These are phyloP conservation scores for Arthroderma sp. DNA, from an alignment of 2,329 filamentous ascomycete genomes.

Conservation along the genomic window DNA sequence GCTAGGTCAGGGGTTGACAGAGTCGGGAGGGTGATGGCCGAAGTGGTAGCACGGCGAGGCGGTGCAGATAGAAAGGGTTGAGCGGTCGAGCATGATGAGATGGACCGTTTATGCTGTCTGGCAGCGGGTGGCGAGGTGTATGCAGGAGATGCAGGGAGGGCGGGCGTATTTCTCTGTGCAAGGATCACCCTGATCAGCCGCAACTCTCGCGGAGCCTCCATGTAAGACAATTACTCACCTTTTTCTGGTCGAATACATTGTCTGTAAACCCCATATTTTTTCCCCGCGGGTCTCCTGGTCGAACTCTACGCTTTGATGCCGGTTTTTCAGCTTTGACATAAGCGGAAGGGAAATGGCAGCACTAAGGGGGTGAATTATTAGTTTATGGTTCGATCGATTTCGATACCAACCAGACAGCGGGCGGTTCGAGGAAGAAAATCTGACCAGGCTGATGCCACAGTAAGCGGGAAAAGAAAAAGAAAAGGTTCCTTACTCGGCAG, in stretches of 20 bases:
- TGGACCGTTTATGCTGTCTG: slow-evolving; percentile 11
- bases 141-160: slow-evolving; percentile 5
- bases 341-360: slow-evolving; percentile 25
- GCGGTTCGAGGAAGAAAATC: not conserved
- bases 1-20: slow-evolving; percentile 6
- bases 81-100: slow-evolving; percentile 3
- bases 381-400: slow-evolving; percentile 1
- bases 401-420: not conserved
- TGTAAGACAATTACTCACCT: slow-evolving; percentile 15
- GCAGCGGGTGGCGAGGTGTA: slow-evolving; percentile 4
- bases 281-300: slow-evolving; percentile 24
- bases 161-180: slow-evolving; percentile 12
- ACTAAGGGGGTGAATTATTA: slow-evolving; percentile 12
- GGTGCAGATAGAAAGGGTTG: not conserved
- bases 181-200: slow-evolving; percentile 2
- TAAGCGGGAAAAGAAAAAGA: not conserved
- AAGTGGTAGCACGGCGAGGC: not conserved
- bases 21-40: not conserved
- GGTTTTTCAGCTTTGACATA: slow-evolving; percentile 27
- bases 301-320: slow-evolving; percentile 22
- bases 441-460: not conserved
- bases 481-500: slow-evolving; percentile 18
- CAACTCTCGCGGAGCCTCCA: not conserved
- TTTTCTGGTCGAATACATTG: slow-evolving; percentile 29
- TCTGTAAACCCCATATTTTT: slow-evolving; percentile 27